Conservation (phyloP, 202 grass and related monocot species). For the Digitaria exilis region DNA sequence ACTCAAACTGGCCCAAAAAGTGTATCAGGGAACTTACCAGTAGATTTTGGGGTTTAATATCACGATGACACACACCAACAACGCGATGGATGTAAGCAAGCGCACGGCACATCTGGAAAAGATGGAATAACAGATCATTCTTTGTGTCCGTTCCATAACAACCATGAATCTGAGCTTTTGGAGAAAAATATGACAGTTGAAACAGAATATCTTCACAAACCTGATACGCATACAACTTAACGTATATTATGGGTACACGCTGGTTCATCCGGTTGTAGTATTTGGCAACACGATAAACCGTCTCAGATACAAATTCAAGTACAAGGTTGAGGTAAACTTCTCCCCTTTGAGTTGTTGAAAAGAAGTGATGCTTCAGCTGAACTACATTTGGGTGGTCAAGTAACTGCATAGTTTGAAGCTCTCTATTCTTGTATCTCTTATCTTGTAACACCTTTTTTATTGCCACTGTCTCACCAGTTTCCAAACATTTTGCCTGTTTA, state of each 20-base stretch:
- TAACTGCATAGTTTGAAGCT: conserved; percentile 94
- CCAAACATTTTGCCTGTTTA: conserved; percentile 90
- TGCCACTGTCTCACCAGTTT: conserved; percentile 91
- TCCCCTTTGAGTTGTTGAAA: conserved; percentile 92
- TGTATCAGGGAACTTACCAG: conserved; percentile 86
- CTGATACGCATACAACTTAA: conserved; percentile 92
- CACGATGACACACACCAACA: conserved; percentile 92
- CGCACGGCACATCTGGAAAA: conserved; percentile 79
- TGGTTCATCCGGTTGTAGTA: conserved; percentile 87
- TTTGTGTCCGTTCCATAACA: conserved; percentile 1
- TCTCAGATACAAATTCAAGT: conserved; percentile 89
- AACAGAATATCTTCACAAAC: conserved; percentile 49
- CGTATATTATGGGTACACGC: conserved; percentile 77
- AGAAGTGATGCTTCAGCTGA: conserved; percentile 95
- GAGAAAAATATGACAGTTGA: background rate
- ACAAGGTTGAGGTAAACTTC: conserved; percentile 99
- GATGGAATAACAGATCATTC: conserved; percentile 29
- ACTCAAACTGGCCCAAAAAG: no score
- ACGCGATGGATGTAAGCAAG: conserved; percentile 89
- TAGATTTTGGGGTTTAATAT: conserved; percentile 99
- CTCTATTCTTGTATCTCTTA: conserved; percentile 99
- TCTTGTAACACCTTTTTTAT: conserved; percentile 99
- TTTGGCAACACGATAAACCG: conserved; percentile 84
- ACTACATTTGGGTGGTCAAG: conserved; percentile 94
- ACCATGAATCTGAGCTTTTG: conserved; percentile 19